These are phyloP conservation scores for Clitopilus passeckerianus DNA, from an alignment of 768 basidiomycete species.

Conservation along the genomic window DNA sequence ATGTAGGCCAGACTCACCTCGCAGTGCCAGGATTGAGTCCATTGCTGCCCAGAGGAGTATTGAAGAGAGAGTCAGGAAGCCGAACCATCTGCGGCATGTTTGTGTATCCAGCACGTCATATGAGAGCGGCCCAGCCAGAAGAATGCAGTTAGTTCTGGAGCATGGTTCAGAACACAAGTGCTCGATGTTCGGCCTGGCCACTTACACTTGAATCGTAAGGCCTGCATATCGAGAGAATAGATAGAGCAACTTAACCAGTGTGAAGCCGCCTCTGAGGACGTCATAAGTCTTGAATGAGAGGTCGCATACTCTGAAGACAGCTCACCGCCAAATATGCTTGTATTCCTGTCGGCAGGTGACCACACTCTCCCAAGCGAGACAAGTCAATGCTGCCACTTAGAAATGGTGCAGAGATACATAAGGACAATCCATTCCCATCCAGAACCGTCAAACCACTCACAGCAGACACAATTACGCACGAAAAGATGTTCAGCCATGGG, in stretches of 20 bases:
- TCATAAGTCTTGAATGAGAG: too few relatives aligned
- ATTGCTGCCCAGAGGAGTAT: background rate
- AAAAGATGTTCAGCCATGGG: background rate
- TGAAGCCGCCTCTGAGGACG: background rate
- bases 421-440: background rate
- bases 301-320: background rate
- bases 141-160: background rate
- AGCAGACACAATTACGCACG: background rate
- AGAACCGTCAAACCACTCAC: background rate
- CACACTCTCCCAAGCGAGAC: background rate
- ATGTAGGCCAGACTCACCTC: background rate
- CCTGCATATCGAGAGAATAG: background rate
- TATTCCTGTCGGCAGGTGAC: background rate
- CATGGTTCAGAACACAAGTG: too few relatives aligned
- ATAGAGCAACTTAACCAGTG: background rate
- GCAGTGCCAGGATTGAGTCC: background rate
- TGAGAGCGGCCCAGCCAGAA: background rate
- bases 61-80: background rate
- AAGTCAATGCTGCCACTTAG: background rate
- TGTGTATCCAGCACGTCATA: background rate
- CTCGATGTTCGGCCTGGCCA: background rate
- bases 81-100: background rate
- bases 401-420: background rate
- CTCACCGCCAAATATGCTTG: background rate
- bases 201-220: background rate